A percentile compares a stretch with the other conserved stretches of the same genome.
phyloP scores from a whole-genome alignment of 2,329 filamentous ascomycete species.

The Colletotrichum destructivum region DNA sequence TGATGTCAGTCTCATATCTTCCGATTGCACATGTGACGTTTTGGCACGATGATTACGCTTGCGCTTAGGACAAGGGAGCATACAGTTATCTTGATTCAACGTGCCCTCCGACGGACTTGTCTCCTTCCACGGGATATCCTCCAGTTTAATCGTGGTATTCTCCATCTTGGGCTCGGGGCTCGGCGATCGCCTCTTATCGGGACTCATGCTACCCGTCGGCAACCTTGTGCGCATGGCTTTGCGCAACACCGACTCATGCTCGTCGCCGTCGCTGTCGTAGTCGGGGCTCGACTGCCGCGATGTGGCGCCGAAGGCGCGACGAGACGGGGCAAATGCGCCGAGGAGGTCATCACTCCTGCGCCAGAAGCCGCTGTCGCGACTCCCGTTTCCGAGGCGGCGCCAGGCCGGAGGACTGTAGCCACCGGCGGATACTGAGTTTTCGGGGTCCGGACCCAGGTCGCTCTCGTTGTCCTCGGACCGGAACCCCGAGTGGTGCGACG shows the following conservation, averaged over 20 bases:
- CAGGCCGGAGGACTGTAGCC: conserved; percentile 74
- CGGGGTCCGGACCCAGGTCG: conserved; percentile 52
- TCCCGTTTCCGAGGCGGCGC: conserved; percentile 73
- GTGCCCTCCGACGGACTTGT: conserved; percentile 47
- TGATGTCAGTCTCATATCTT: conserved; percentile 43
- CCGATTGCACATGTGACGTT: not conserved
- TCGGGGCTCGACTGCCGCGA: conserved; percentile 52
- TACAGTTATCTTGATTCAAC: conserved; percentile 64
- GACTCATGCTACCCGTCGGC: conserved; percentile 69
- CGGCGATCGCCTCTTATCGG: conserved; percentile 63
- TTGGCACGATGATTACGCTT: conserved; percentile 39
- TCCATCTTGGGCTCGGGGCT: conserved; percentile 64
- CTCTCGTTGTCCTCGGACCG: conserved; percentile 57
- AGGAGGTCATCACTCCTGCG: conserved; percentile 67
- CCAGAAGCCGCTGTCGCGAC: conserved; percentile 73
- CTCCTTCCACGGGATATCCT: conserved; percentile 49
- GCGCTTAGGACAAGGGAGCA: conserved; percentile 48
- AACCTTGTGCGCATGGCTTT: conserved; percentile 69
- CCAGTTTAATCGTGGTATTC: conserved; percentile 57
- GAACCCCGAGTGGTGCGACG: conserved; percentile 60
- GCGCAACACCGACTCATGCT: conserved; percentile 61
- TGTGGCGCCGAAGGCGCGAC: conserved; percentile 40
- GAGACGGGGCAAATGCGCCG: conserved; percentile 58
- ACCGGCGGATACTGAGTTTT: conserved; percentile 65
- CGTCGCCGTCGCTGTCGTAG: conserved; percentile 54